Percentiles rank a stretch among this genome's conserved stretches.
These are phyloP conservation scores for Rosellinia necatrix DNA, from an alignment of 2,329 filamentous ascomycete species.

Conservation along the genomic window DNA sequence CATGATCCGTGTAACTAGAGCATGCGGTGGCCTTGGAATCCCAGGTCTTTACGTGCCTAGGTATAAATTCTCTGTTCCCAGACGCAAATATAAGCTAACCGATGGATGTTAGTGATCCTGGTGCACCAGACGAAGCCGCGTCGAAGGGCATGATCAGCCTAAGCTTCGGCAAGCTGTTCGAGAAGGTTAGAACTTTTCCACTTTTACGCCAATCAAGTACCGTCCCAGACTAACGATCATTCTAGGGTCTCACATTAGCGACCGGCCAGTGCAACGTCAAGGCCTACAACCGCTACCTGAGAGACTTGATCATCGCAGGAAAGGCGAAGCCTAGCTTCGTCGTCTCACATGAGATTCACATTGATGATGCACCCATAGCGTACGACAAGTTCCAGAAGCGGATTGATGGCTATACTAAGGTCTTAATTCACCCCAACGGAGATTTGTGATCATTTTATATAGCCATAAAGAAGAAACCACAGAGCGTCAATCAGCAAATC, in stretches of 20 bases:
- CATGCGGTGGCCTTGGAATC: constrained; percentile 13
- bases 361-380: constrained; percentile 8
- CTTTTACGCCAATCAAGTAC: not conserved
- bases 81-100: not conserved
- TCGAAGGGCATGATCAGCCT: constrained; percentile 13
- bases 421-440: constrained; percentile 16
- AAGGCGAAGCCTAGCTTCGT: constrained; percentile 18
- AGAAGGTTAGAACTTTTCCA: constrained; percentile 1
- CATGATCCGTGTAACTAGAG: constrained; percentile 9
- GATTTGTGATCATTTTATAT: too few species aligned
- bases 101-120: constrained; percentile 4
- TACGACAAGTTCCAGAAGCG: constrained; percentile 20
- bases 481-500: too few species aligned
- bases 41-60: constrained; percentile 11
- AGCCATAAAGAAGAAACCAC: too few species aligned
- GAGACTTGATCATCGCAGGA: constrained; percentile 17
- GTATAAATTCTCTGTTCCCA: not conserved
- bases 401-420: constrained; percentile 15
- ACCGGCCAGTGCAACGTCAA: constrained; percentile 21
- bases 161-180: constrained; percentile 16
- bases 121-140: constrained; percentile 5
- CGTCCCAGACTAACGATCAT: not conserved
- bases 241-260: constrained; percentile 4
- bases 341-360: constrained; percentile 14
- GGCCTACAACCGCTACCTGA: constrained; percentile 15